A percentile compares a stretch with the other conserved stretches of the same genome.
Evolutionary conservation across 106 monocot species (phyloP).

Genomic region (Cymbidium sinense): DNA sequence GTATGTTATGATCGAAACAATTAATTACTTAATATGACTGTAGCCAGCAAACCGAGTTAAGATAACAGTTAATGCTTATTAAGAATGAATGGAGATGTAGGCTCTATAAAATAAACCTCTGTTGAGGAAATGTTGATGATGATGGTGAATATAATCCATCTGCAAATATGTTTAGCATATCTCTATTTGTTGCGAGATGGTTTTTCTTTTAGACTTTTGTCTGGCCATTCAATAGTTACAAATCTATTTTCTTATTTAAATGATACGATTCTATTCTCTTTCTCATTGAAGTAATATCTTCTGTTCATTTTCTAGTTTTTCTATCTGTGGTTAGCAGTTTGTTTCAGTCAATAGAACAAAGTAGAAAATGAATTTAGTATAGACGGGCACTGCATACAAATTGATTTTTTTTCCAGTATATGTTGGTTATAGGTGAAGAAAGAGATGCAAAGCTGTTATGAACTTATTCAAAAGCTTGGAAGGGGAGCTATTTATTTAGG

Average conservation of each 20-base stretch:
- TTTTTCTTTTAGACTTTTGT: too few species aligned
- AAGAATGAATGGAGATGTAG: too few species aligned
- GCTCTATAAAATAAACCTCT: too few species aligned
- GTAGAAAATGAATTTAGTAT: background rate
- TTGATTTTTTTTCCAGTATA: background rate
- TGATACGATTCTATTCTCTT: background rate
- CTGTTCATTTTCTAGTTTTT: background rate
- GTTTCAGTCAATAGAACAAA: background rate
- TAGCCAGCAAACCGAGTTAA: too few species aligned
- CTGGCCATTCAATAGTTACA: too few species aligned
- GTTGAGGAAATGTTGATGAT: too few species aligned
- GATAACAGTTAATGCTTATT: too few species aligned
- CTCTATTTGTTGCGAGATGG: too few species aligned
- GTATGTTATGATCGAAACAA: too few species aligned
- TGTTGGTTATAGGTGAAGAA: conserved; percentile 43
- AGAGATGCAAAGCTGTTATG: conserved; percentile 75
- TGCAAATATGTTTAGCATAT: too few species aligned
- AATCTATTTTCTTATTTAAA: background rate
- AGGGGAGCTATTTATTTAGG: conserved; percentile 80
- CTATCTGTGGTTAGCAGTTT: background rate
- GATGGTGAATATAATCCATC: too few species aligned
- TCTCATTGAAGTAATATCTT: background rate
- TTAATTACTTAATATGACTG: too few species aligned
- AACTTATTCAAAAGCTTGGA: conserved; percentile 70
- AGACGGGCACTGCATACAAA: background rate